A percentile compares a stretch with the other conserved stretches of the same genome.
Conservation (phyloP, 306 rosid genomes). For the Cicer judaicum region DNA sequence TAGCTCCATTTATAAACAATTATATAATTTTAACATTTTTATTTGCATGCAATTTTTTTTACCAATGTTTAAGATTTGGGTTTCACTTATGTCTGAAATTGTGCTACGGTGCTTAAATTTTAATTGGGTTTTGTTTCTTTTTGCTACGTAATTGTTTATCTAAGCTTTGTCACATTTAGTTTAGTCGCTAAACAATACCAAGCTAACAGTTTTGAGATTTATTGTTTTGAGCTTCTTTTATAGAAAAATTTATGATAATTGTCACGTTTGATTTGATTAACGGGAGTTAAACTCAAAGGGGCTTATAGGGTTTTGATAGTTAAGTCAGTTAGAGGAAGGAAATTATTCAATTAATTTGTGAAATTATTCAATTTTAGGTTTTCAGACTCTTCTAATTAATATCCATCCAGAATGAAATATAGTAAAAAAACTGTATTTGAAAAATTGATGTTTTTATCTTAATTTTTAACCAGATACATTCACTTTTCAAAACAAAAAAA, state of each 20-base stretch:
- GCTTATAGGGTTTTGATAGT: slow-evolving; percentile 17
- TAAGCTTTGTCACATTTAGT: too few species aligned
- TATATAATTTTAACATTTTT: background rate
- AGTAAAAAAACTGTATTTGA: too few species aligned
- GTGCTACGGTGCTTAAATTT: background rate
- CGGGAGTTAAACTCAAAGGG: background rate
- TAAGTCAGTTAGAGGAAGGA: slow-evolving; percentile 1
- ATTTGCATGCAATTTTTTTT: background rate
- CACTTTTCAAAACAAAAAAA: too few species aligned
- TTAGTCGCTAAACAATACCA: background rate
- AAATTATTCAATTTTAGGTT: background rate
- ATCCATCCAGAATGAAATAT: too few species aligned
- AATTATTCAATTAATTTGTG: slow-evolving; percentile 7
- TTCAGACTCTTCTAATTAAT: background rate
- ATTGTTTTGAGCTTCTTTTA: slow-evolving; percentile 1
- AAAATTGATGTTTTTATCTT: too few species aligned
- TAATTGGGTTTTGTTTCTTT: background rate
- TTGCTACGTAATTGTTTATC: too few species aligned
- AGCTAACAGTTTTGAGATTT: background rate
- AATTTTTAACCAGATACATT: too few species aligned
- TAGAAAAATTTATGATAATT: background rate
- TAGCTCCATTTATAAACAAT: background rate
- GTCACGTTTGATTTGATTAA: background rate
- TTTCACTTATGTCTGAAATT: background rate
- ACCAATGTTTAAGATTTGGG: background rate